These are phyloP conservation scores for Teratosphaeriaceae sp. DNA, from an alignment of 2,329 filamentous ascomycete genomes.

Conservation along the genomic window DNA sequence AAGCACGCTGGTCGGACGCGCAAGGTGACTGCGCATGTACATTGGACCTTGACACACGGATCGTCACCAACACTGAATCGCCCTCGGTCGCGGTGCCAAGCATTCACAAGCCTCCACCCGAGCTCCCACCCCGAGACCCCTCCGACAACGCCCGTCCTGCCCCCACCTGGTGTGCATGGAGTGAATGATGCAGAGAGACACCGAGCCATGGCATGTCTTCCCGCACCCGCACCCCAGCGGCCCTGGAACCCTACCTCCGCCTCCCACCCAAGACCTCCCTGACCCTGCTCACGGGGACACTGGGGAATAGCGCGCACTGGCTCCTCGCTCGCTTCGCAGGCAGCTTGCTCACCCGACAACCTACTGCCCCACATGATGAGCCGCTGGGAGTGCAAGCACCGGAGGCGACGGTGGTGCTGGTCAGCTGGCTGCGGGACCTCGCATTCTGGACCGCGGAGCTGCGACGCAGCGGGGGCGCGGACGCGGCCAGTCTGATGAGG, in stretches of 20 bases:
- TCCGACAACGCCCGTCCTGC: too few species aligned
- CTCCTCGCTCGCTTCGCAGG: slow-evolving; percentile 47
- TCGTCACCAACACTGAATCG: too few species aligned
- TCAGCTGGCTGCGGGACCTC: slow-evolving; percentile 75
- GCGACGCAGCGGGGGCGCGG: slow-evolving; percentile 49
- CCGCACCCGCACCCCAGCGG: slow-evolving; percentile 48
- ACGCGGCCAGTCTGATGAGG: slow-evolving; percentile 55
- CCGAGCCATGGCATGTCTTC: slow-evolving; percentile 10
- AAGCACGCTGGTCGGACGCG: too few species aligned
- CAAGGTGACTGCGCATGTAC: too few species aligned
- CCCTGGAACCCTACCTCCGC: slow-evolving; percentile 58
- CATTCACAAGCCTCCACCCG: too few species aligned
- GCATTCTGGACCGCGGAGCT: slow-evolving; percentile 70
- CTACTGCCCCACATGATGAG: too few species aligned
- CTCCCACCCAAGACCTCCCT: slow-evolving; percentile 55
- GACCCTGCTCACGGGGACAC: slow-evolving; percentile 60
- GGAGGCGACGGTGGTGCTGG: slow-evolving; percentile 55
- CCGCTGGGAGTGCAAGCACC: slow-evolving; percentile 13
- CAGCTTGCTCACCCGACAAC: slow-evolving; percentile 43
- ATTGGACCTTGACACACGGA: too few species aligned
- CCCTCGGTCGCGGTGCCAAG: too few species aligned
- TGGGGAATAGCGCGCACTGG: slow-evolving; percentile 49
- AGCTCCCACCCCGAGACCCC: too few species aligned
- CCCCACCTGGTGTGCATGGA: too few species aligned
- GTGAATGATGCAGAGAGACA: too few species aligned